Evolutionary conservation across 1,139 yeast genomes (phyloP).

Genomic region (Blastobotrys illinoisensis): DNA sequence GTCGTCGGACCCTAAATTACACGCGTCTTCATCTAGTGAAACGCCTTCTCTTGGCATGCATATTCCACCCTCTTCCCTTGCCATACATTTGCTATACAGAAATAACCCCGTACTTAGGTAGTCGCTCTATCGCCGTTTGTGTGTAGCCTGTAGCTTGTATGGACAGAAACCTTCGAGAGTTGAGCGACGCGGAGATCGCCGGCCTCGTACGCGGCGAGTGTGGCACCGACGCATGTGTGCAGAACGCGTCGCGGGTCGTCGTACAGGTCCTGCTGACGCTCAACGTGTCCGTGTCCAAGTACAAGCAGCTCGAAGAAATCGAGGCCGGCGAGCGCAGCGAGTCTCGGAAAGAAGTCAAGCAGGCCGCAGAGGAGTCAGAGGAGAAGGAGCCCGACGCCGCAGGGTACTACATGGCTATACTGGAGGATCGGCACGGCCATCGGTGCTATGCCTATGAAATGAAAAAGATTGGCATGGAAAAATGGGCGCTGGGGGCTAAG

Average conservation of each 20-base stretch:
- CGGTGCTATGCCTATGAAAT: constrained; percentile 24
- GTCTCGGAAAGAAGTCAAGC: constrained; percentile 3
- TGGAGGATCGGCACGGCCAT: constrained; percentile 24
- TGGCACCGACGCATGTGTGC: background rate
- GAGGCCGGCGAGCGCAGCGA: constrained; percentile 2
- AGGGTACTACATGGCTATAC: background rate
- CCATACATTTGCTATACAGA: too few relatives aligned
- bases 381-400: background rate
- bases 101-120: too few relatives aligned
- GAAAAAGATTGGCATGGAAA: constrained; percentile 10
- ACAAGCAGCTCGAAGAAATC: constrained; percentile 14
- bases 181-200: background rate
- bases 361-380: constrained; percentile 6
- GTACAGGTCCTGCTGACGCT: constrained; percentile 22
- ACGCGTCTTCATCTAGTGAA: too few relatives aligned
- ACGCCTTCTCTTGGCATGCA: too few relatives aligned
- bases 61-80: too few relatives aligned
- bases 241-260: background rate
- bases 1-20: too few relatives aligned
- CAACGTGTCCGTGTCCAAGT: constrained; percentile 23
- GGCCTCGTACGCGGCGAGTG: background rate
- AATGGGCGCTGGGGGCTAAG: background rate
- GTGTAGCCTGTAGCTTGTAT: too few relatives aligned
- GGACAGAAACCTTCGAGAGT: background rate
- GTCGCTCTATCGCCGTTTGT: too few relatives aligned